Conservation (phyloP, 768 basidiomycete species). For the Daedaleopsis nitida region DNA sequence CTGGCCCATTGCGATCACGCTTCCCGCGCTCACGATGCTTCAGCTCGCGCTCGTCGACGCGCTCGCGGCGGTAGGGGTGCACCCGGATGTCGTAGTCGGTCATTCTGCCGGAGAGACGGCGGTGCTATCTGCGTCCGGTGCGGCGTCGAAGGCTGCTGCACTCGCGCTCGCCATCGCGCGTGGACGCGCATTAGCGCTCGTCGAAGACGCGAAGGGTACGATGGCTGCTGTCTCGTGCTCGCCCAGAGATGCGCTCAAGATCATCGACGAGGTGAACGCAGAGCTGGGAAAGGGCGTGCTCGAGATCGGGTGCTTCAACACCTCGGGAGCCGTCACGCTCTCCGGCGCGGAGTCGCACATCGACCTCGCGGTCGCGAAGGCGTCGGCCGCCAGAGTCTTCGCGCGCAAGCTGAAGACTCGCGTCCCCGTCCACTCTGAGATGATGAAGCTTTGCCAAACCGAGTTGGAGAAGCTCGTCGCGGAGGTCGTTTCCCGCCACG, state of each 20-base stretch:
- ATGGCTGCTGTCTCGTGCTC: slow-evolving; percentile 49
- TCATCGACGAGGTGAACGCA: slow-evolving; percentile 27
- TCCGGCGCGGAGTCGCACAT: slow-evolving; percentile 32
- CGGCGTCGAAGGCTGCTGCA: slow-evolving; percentile 42
- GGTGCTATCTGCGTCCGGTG: slow-evolving; percentile 46
- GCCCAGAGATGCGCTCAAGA: slow-evolving; percentile 28
- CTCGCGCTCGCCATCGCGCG: slow-evolving; percentile 47
- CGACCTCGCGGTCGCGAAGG: slow-evolving; percentile 36
- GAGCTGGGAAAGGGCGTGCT: slow-evolving; percentile 25
- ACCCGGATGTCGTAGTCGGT: slow-evolving; percentile 43
- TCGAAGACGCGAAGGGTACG: slow-evolving; percentile 37
- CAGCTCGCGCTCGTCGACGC: slow-evolving; percentile 50
- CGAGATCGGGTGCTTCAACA: slow-evolving; percentile 46
- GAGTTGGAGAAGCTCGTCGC: slow-evolving; percentile 31
- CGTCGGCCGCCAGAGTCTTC: slow-evolving; percentile 32
- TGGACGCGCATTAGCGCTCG: slow-evolving; percentile 36
- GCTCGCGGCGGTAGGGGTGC: slow-evolving; percentile 36
- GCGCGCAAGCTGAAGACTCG: slow-evolving; percentile 40
- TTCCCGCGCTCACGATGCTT: slow-evolving; percentile 46
- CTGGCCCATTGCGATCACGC: slow-evolving; percentile 40
- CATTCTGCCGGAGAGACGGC: slow-evolving; percentile 53
- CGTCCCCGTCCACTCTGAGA: slow-evolving; percentile 41
- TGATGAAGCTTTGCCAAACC: slow-evolving; percentile 40
- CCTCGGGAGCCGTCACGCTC: slow-evolving; percentile 40
- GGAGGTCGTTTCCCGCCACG: slow-evolving; percentile 35